Evolutionary conservation across 2,329 filamentous ascomycete genomes (phyloP), one percentile per base, ranked within the genome.

Genomic region (Claviceps cyperi): DNA sequence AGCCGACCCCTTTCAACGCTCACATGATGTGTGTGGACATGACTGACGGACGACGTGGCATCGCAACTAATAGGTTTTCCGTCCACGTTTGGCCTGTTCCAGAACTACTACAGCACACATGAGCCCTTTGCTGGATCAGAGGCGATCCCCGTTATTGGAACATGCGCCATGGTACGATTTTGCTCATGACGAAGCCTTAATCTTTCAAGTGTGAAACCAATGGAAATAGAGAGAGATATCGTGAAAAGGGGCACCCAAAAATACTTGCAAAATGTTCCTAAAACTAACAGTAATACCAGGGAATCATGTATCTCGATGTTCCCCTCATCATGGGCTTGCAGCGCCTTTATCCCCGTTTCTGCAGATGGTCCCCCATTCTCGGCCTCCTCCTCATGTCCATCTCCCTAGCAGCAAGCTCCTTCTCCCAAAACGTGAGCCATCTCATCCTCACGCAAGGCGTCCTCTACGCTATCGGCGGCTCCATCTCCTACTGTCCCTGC

Each of bases 21-120:
- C 28, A 4, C 9, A 32, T 9, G 28, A 9, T 2, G 2, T 28
- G 24, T 28, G 24, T 28, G 24, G 9, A 32, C 3, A 32, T 32
- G 28, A 32, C 17, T 15, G n/a, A 19, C 17, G 19, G 40, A 19
- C 17, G 40, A 4, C 7, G 15, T 13, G 19, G 9, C 8, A 22
- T 19, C 17, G 28, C 28, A 46, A 38, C 15, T n/a, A 11, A 17
- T 24, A 84, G 81, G 81, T 2, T 84, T 86, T 51, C 77, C 80
- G 0, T 80, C 81, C 50, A 73, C 80, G 0, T 87, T 81, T 60
- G 83, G 83, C 43, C 73, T 87, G 22, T 86, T 87, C 58, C 81
- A 86, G 56, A 73, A 81, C 48, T 83, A 84, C 62, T 86, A 86
- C 61, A 74, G 70, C 37, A 74, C 69, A 1, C 71, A 81, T 51